phyloP scores from a whole-genome alignment of 352 stramenopile species.

The Phytophthora hibernalis region DNA sequence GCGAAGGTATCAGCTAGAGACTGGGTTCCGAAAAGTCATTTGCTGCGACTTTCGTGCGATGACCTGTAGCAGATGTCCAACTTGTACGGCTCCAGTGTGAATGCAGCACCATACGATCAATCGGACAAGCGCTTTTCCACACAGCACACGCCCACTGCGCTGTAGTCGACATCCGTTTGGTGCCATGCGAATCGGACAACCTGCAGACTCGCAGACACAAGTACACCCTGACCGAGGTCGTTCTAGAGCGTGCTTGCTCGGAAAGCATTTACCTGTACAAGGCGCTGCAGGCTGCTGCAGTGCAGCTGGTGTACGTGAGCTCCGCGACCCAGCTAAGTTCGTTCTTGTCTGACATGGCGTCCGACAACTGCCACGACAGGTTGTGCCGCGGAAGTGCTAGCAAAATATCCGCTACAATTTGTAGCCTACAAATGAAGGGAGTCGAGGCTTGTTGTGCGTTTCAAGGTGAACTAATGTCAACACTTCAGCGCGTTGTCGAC shows the following conservation, averaged over 20 bases:
- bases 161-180: conserved; percentile 7
- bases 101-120: conserved; percentile 12
- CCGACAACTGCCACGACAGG: conserved; percentile 6
- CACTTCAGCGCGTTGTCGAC: background rate
- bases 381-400: background rate
- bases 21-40: conserved; percentile 19
- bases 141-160: conserved; percentile 6
- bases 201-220: conserved; percentile 18
- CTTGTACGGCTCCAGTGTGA: background rate
- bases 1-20: conserved; percentile 9
- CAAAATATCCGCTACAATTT: background rate
- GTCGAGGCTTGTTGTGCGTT: background rate
- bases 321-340: conserved; percentile 4
- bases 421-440: too few species aligned
- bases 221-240: conserved; percentile 10
- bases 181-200: conserved; percentile 12
- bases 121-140: conserved; percentile 5
- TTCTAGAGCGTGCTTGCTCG: background rate
- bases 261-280: background rate
- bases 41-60: conserved; percentile 17
- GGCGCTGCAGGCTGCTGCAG: too few species aligned
- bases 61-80: conserved; percentile 17
- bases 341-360: conserved; percentile 7
- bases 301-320: conserved; percentile 4
- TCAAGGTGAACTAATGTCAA: background rate